These are phyloP conservation scores for Thelephora aurantiotincta DNA, from an alignment of 768 basidiomycete species.

Conservation along the genomic window DNA sequence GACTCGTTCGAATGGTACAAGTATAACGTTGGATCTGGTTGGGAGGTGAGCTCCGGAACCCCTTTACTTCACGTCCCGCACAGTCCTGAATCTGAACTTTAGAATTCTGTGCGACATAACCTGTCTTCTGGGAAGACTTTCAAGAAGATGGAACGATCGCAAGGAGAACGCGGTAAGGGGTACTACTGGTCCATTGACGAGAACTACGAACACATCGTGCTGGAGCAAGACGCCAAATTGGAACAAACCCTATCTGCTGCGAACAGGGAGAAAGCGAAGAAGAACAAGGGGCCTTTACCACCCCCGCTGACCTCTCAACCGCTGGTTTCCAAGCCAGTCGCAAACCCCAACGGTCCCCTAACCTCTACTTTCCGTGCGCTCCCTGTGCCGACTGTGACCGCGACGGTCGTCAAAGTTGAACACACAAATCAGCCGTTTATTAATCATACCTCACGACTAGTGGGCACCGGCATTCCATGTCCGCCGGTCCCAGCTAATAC, in stretches of 20 bases:
- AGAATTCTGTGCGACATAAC: constrained; percentile 90
- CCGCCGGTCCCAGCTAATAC: constrained; percentile 8
- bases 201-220: constrained; percentile 47
- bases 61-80: constrained; percentile 3
- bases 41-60: constrained; percentile 58
- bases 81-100: background rate
- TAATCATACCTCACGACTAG: constrained; percentile 1
- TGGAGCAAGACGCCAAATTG: constrained; percentile 51
- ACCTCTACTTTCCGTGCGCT: constrained; percentile 4
- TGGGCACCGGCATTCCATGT: constrained; percentile 13
- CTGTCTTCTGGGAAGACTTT: constrained; percentile 89
- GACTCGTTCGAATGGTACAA: constrained; percentile 84
- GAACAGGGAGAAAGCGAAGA: constrained; percentile 33
- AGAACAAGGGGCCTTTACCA: constrained; percentile 49
- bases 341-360: background rate
- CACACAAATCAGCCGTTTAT: background rate
- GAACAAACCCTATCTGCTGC: constrained; percentile 20
- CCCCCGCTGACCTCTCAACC: constrained; percentile 60
- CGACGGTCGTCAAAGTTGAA: constrained; percentile 8
- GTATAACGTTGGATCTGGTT: constrained; percentile 67
- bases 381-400: constrained; percentile 3
- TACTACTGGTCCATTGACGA: constrained; percentile 90
- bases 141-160: constrained; percentile 75
- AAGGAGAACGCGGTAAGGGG: constrained; percentile 81
- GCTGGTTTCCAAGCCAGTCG: constrained; percentile 27